Percentiles rank a stretch among this genome's conserved stretches.
Conservation (phyloP, 768 basidiomycete genomes). For the Scleroderma citrinum region DNA sequence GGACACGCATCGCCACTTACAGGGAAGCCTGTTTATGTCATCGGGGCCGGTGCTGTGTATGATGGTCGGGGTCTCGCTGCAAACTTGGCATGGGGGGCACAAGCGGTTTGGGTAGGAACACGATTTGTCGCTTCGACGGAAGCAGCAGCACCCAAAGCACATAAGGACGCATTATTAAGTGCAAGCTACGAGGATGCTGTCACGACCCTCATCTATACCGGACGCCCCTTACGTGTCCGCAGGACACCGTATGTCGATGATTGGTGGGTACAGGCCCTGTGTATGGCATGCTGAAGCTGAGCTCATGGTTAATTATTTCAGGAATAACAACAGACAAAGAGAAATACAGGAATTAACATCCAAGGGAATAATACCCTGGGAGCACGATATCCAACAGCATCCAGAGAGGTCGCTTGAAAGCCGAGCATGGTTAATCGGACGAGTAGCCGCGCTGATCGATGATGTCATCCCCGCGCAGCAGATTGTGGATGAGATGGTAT, state of each 20-base stretch:
- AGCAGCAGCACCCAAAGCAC: slow-evolving; percentile 75
- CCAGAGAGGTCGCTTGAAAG: slow-evolving; percentile 71
- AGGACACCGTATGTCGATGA: slow-evolving; percentile 82
- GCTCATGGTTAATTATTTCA: slow-evolving; percentile 18
- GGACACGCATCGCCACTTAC: slow-evolving; percentile 75
- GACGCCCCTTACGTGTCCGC: slow-evolving; percentile 81
- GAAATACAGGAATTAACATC: slow-evolving; percentile 82
- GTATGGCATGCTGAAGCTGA: not conserved
- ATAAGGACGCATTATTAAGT: slow-evolving; percentile 72
- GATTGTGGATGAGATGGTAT: slow-evolving; percentile 79
- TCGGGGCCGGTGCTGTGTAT: slow-evolving; percentile 89
- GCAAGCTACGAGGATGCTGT: slow-evolving; percentile 75
- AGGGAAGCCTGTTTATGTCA: slow-evolving; percentile 76
- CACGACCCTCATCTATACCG: slow-evolving; percentile 85
- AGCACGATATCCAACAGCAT: slow-evolving; percentile 67
- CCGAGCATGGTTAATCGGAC: slow-evolving; percentile 78
- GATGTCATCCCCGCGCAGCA: slow-evolving; percentile 78
- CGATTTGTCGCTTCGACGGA: slow-evolving; percentile 82
- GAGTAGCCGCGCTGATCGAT: slow-evolving; percentile 66
- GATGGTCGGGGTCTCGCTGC: slow-evolving; percentile 86
- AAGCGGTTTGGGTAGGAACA: slow-evolving; percentile 86
- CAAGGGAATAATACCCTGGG: slow-evolving; percentile 76
- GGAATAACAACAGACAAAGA: slow-evolving; percentile 70
- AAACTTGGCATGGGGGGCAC: slow-evolving; percentile 83
- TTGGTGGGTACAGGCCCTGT: slow-evolving; percentile 52